These are phyloP conservation scores for Rhizopogon vinicolor DNA, from an alignment of 768 basidiomycete species.

Conservation along the genomic window DNA sequence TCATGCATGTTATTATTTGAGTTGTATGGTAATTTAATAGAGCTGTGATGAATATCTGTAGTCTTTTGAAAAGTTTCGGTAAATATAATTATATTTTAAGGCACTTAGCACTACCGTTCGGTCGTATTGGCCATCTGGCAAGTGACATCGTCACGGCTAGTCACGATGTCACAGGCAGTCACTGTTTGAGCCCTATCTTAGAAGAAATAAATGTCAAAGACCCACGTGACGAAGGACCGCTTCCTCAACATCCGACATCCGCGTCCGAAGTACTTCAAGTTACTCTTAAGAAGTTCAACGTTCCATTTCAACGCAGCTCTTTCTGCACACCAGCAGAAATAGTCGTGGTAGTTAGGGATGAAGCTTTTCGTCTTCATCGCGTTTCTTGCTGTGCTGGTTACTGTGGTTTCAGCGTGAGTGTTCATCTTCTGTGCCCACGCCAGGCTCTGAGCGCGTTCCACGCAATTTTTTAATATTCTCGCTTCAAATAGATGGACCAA, in stretches of 20 bases:
- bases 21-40: too few relatives aligned
- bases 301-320: too few relatives aligned
- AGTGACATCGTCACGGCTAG: too few relatives aligned
- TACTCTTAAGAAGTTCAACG: background rate
- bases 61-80: too few relatives aligned
- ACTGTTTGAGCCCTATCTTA: too few relatives aligned
- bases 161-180: too few relatives aligned
- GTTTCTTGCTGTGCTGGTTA: conserved; percentile 48
- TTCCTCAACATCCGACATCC: background rate
- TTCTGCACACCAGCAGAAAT: background rate
- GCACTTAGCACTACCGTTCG: too few relatives aligned
- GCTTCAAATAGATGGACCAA: conserved; percentile 61
- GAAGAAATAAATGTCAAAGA: background rate
- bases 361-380: conserved; percentile 41
- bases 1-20: too few relatives aligned
- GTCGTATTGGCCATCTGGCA: too few relatives aligned
- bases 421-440: background rate
- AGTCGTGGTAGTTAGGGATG: conserved; percentile 33
- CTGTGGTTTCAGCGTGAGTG: conserved; percentile 58
- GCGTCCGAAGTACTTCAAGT: too few relatives aligned
- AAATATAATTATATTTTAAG: too few relatives aligned
- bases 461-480: background rate
- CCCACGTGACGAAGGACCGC: background rate
- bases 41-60: too few relatives aligned
- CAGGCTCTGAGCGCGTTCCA: background rate